Evolutionary conservation across 2,329 filamentous ascomycete species (phyloP), one percentile per base, ranked within the genome.

Genomic region (Apiospora phragmitis): DNA sequence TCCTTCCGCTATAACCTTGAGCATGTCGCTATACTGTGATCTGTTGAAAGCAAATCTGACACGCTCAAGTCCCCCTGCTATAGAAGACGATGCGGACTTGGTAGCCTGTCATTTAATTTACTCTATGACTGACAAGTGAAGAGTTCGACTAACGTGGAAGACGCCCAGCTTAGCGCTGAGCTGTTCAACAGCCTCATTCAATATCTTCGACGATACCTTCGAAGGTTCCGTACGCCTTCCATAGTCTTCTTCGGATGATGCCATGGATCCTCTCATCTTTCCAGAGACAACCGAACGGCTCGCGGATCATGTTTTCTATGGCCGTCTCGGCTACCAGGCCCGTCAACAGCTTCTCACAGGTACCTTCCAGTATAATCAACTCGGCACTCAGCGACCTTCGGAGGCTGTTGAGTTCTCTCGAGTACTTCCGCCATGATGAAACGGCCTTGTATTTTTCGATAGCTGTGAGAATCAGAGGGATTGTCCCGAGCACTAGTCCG

Each of bases 311-410:
- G 0, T 21, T 38, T 4, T 62, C 55, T n/a, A 62, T 62, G 5
- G 38, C 55, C 32, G 55, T 62, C 3, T 62, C 55, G 12, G 32
- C 55, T 1, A 62, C 55, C 1, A 62, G 3, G 3, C 55, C 55
- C 16, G 18, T 38, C 16, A 62, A 35, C 0, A 82, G 74, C 12
- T 77, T 77, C 26, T 80, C 73, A 43, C 75, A 81, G 8, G 79
- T 76, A 55, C 81, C 80, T 4, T 76, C 71, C 0, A 80, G 51
- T 16, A 76, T 79, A 3, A 72, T 71, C 1, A 72, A 59, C 42
- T 81, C 79, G 0, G 74, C 80, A 4, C 71, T 67, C 3, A 81
- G 71, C 0, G 71, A 73, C 0, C 70, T 69, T 4, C 75, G 72
- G 2, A 81, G 74, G 14, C 66, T 76, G 3, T 69, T 72, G 7